phyloP scores from a whole-genome alignment of 768 basidiomycete genomes.

The Trametes cingulata region DNA sequence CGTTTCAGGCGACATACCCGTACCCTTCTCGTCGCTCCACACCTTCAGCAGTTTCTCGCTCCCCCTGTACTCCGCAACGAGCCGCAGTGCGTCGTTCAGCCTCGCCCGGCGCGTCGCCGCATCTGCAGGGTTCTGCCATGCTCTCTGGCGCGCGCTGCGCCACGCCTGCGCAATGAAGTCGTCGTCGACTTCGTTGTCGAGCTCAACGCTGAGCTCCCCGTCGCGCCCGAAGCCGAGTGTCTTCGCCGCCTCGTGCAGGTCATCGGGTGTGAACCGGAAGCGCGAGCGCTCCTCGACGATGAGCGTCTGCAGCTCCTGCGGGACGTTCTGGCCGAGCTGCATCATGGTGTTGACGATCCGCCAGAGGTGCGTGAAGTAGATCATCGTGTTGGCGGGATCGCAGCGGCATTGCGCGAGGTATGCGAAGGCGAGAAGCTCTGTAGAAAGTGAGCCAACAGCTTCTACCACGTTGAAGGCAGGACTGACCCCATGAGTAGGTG shows the following conservation, averaged over 20 bases:
- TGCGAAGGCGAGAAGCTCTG: slow-evolving; percentile 76
- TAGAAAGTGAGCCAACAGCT: slow-evolving; percentile 4
- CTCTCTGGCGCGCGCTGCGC: slow-evolving; percentile 57
- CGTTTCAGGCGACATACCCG: slow-evolving; percentile 63
- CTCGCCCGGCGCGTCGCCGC: slow-evolving; percentile 50
- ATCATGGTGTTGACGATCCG: slow-evolving; percentile 52
- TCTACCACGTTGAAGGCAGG: neutral
- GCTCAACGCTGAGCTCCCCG: slow-evolving; percentile 61
- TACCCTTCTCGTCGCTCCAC: slow-evolving; percentile 57
- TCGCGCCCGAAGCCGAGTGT: slow-evolving; percentile 70
- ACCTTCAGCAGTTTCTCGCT: slow-evolving; percentile 48
- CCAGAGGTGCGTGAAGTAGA: slow-evolving; percentile 63
- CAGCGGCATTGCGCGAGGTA: slow-evolving; percentile 83
- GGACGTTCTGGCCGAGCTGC: slow-evolving; percentile 46
- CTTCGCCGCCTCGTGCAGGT: slow-evolving; percentile 48
- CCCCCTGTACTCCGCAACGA: slow-evolving; percentile 64
- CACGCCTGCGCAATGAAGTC: slow-evolving; percentile 72
- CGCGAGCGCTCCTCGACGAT: slow-evolving; percentile 62
- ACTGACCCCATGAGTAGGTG: slow-evolving; percentile 64
- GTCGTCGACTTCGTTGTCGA: slow-evolving; percentile 67
- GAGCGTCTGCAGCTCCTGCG: slow-evolving; percentile 55
- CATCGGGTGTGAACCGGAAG: slow-evolving; percentile 61
- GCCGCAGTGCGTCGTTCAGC: slow-evolving; percentile 68
- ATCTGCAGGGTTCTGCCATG: slow-evolving; percentile 47
- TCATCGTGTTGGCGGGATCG: slow-evolving; percentile 62